A percentile compares a stretch with the other conserved stretches of the same genome.
Evolutionary conservation across 371 early-diverging fungal genomes (phyloP).

Genomic region (Entomophthora muscae): DNA sequence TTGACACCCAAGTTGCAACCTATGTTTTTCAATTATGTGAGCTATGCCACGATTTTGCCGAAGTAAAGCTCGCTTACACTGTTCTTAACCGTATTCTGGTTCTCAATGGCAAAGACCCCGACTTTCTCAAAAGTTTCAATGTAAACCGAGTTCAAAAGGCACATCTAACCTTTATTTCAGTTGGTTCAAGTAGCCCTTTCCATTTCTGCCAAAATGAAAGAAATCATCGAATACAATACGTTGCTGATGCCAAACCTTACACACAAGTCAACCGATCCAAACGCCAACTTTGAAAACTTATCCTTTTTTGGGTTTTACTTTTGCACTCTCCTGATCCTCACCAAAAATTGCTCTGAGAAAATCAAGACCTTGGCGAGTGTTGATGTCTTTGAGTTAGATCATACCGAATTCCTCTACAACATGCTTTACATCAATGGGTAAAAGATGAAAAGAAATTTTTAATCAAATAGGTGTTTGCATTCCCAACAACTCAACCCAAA

Average conservation of each 20-base stretch:
- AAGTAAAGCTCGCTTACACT: neutral
- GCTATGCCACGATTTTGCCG: neutral
- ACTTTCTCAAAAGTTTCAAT: neutral
- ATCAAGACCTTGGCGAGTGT: neutral
- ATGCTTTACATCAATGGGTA: neutral
- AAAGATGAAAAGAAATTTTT: neutral
- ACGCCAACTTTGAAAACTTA: too few species aligned
- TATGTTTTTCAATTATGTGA: neutral
- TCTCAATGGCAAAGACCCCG: neutral
- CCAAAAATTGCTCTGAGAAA: neutral
- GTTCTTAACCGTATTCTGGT: neutral
- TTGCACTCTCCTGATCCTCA: neutral
- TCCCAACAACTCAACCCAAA: neutral
- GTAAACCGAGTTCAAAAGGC: too few species aligned
- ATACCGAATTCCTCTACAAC: neutral
- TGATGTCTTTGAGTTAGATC: neutral
- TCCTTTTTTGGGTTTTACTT: neutral
- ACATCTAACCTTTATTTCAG: neutral
- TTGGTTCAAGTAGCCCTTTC: neutral
- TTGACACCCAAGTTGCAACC: neutral
- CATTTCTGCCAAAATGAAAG: neutral
- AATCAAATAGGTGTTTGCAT: neutral
- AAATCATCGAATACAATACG: neutral
- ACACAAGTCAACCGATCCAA: too few species aligned
- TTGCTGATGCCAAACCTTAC: too few species aligned